Conservation (phyloP, 441 rosid species). For the Biscutella auriculata region DNA sequence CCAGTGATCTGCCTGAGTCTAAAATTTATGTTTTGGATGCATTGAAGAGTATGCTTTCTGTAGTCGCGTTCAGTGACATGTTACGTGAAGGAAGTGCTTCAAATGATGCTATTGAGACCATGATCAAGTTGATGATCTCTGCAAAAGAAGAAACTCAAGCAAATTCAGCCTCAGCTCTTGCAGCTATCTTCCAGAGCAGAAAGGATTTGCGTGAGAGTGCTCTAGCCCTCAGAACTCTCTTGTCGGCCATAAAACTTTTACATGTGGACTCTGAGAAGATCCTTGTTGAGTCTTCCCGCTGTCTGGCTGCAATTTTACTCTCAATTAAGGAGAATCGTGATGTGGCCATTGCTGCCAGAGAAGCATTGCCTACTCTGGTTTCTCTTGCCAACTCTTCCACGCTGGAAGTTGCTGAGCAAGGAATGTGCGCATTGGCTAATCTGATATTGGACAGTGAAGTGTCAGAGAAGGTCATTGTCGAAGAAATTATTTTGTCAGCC, state of each 20-base stretch:
- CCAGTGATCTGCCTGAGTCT: slow-evolving; percentile 96
- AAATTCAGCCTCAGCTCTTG: slow-evolving; percentile 85
- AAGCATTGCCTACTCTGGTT: slow-evolving; percentile 64
- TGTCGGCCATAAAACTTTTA: slow-evolving; percentile 66
- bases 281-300: slow-evolving; percentile 61
- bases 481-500: slow-evolving; percentile 83
- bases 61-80: slow-evolving; percentile 67
- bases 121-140: slow-evolving; percentile 79
- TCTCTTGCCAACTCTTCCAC: slow-evolving; percentile 58
- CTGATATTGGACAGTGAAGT: slow-evolving; percentile 86
- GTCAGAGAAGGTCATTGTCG: slow-evolving; percentile 62
- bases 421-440: slow-evolving; percentile 87
- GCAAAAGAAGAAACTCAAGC: slow-evolving; percentile 93
- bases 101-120: slow-evolving; percentile 94
- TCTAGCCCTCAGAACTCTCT: slow-evolving; percentile 71
- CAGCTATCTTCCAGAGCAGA: slow-evolving; percentile 73
- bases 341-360: slow-evolving; percentile 81
- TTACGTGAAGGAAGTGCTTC: slow-evolving; percentile 95
- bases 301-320: slow-evolving; percentile 87
- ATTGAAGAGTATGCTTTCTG: slow-evolving; percentile 86
- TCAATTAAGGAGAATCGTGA: slow-evolving; percentile 90
- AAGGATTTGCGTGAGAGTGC: slow-evolving; percentile 90
- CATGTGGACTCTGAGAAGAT: slow-evolving; percentile 72
- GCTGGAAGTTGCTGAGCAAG: slow-evolving; percentile 94
- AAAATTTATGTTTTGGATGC: slow-evolving; percentile 93